Base-by-base conservation (phyloP, 2,329 filamentous ascomycete genomes). In the Diaporthe citri region DNA sequence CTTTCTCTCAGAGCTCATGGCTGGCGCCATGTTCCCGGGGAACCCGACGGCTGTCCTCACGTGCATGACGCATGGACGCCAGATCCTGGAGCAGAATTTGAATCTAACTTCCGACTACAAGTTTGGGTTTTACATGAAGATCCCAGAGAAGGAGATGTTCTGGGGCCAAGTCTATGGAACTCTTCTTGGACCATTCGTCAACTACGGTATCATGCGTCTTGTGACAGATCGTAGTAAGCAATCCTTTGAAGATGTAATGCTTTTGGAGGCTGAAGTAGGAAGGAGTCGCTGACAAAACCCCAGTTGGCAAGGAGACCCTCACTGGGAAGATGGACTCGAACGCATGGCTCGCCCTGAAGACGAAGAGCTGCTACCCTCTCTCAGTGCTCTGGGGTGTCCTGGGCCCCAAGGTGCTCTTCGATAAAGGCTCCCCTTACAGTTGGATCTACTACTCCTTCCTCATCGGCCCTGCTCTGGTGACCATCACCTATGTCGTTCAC, bases 111-210 rank as follows among this genome's bases (percentile, higher is more conserved):
- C 78, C 2, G 82, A 83, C 72, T 83, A 81, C 76, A 84, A 84
- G 60, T 83, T 84, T 43, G 82, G 82, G 6, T 83, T 82, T 76
- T 83, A 83, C 78, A 83, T 84, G 82, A 83, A 83, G 74, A 82
- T 84, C 31, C 82, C 82, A 10, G 81, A 83, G 75, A 78, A 73
- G 48, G 81, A 83, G 74, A 83, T 84, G 81, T 83, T 84, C 62
- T 79, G 79, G 69, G 81, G 77, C 5, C 82, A 83, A 82, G 73
- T 83, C 0, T 83, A 80, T 59, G 82, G 82, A n/a, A 83, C 82
- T 1, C 60, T 82, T 20, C 76, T 82, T 0, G 80, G 81, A 4
- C 80, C 80, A 2, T 82, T 82, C 62, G 75, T 83, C 67, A 81
- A 82, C 74, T 81, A 81, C 52, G 81, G 78, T 28, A 72, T 81